Conservation (phyloP, 2,329 filamentous ascomycete species). For the Talaromyces sp. region DNA sequence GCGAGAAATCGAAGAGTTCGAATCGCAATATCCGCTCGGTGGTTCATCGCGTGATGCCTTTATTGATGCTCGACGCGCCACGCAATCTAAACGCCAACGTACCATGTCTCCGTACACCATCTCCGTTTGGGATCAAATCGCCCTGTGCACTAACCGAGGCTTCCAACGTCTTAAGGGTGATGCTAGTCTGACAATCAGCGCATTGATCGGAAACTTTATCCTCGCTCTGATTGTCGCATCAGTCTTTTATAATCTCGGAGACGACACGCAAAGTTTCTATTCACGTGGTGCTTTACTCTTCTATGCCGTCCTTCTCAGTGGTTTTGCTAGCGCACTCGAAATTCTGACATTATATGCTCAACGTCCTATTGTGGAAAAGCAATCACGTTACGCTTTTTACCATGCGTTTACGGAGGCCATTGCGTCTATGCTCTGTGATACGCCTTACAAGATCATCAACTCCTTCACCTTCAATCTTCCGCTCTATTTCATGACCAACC, state of each 20-base stretch:
- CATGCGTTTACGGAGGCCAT: constrained; percentile 86
- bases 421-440: constrained; percentile 76
- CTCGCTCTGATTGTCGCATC: constrained; percentile 74
- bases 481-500: constrained; percentile 82
- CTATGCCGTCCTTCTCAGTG: constrained; percentile 82
- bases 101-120: constrained; percentile 75
- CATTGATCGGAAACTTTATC: constrained; percentile 62
- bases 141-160: constrained; percentile 74
- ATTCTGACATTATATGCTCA: constrained; percentile 83
- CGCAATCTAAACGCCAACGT: constrained; percentile 48
- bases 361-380: constrained; percentile 88
- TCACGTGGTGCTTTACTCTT: constrained; percentile 74
- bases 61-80: constrained; percentile 37
- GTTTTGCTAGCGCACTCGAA: constrained; percentile 74
- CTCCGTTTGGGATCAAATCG: constrained; percentile 68
- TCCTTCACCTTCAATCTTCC: constrained; percentile 70
- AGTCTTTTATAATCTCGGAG: constrained; percentile 71
- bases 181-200: constrained; percentile 64
- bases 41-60: constrained; percentile 39
- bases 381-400: constrained; percentile 78
- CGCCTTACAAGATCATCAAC: constrained; percentile 78
- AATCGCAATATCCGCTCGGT: constrained; percentile 39
- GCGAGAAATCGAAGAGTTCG: constrained; percentile 42
- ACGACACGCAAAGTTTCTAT: constrained; percentile 68
- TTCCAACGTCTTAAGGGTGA: constrained; percentile 73